Evolutionary conservation across 441 rosid genomes (phyloP).

Genomic region (Arabidopsis lyrata): DNA sequence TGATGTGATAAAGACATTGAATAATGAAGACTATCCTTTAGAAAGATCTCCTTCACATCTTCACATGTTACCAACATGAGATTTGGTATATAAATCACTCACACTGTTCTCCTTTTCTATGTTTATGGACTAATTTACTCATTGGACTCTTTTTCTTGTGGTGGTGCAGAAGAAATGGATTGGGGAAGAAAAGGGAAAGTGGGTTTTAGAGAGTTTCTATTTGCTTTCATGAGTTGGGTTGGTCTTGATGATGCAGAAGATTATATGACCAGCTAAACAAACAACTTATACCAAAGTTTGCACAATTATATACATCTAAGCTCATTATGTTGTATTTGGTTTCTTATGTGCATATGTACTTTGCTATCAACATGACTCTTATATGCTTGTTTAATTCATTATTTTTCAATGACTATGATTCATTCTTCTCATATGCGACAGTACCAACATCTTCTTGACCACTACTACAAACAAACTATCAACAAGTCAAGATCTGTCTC

Average conservation of each 20-base stretch:
- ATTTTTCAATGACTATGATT: background rate
- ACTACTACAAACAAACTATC: background rate
- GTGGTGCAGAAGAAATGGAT: constrained; percentile 85
- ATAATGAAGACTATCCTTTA: constrained; percentile 63
- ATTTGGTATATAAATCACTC: constrained; percentile 38
- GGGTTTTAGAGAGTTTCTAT: constrained; percentile 82
- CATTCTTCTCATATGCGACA: no score
- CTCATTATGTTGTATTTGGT: constrained; percentile 9
- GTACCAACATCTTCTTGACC: no score
- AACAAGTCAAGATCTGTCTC: constrained; percentile 1
- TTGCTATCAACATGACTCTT: background rate
- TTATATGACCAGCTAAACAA: constrained; percentile 25
- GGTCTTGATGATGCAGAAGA: constrained; percentile 65
- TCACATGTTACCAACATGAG: constrained; percentile 55
- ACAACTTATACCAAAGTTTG: background rate
- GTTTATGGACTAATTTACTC: background rate
- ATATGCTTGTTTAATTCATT: background rate
- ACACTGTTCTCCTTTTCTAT: background rate
- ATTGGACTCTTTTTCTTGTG: constrained; percentile 32
- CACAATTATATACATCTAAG: background rate
- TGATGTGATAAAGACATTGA: constrained; percentile 67
- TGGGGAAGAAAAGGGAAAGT: constrained; percentile 82
- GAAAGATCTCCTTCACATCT: constrained; percentile 81
- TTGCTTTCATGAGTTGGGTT: constrained; percentile 80
- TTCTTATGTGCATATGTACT: background rate